Evolutionary conservation across 1,139 yeast species (phyloP).

Genomic region (Taiozyma onychis): DNA sequence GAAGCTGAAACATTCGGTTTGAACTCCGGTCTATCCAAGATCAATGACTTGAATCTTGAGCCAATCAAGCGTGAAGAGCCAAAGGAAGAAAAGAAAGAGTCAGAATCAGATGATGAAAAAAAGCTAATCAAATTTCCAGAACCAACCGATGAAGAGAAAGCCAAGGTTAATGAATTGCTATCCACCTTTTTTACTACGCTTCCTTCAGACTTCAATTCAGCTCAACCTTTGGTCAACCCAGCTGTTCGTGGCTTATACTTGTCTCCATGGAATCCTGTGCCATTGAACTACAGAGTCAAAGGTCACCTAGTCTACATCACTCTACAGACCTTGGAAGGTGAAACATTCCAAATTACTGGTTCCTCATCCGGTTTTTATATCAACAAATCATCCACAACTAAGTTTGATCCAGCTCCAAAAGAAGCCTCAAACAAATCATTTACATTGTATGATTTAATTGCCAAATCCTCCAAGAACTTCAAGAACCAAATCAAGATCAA

Average conservation of each 20-base stretch:
- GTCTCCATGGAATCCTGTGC: conserved; percentile 88
- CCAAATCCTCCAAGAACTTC: conserved; percentile 32
- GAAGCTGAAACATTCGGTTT: conserved; percentile 29
- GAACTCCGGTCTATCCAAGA: conserved; percentile 37
- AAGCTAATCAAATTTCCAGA: conserved; percentile 11
- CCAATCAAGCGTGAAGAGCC: conserved; percentile 8
- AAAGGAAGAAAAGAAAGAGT: conserved; percentile 9
- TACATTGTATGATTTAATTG: conserved; percentile 28
- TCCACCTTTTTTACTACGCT: conserved; percentile 15
- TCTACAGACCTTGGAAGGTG: conserved; percentile 76
- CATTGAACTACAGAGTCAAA: conserved; percentile 47
- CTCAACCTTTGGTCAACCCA: conserved; percentile 27
- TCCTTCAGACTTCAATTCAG: conserved; percentile 23
- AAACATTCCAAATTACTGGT: conserved; percentile 71
- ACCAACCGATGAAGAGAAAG: conserved; percentile 16
- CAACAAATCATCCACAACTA: conserved; percentile 58
- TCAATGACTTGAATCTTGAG: conserved; percentile 27
- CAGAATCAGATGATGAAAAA: conserved; percentile 7
- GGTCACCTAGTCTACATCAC: conserved; percentile 82
- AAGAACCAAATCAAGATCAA: conserved; percentile 31
- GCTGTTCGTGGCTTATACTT: conserved; percentile 48
- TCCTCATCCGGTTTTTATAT: conserved; percentile 74
- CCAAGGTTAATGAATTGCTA: conserved; percentile 18
- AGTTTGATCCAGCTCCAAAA: conserved; percentile 62
- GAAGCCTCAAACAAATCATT: conserved; percentile 28